A percentile compares a stretch with the other conserved stretches of the same genome.
Conservation (phyloP, 2,329 filamentous ascomycete genomes). For the Bipolaris zeicola region DNA sequence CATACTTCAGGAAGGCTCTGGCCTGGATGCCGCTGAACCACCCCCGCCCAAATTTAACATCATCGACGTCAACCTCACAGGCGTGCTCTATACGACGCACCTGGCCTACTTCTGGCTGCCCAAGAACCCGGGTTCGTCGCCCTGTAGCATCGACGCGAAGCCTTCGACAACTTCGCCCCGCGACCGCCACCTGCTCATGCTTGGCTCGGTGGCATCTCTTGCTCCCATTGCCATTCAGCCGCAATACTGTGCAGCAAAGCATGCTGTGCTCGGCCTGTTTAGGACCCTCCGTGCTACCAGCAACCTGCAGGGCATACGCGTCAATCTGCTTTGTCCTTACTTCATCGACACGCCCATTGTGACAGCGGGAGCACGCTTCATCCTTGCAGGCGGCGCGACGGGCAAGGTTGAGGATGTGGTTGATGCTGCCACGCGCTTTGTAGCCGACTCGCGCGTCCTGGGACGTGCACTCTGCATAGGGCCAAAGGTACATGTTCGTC, state of each 20-base stretch:
- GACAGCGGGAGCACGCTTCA: constrained; percentile 51
- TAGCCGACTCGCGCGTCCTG: constrained; percentile 62
- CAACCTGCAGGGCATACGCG: constrained; percentile 59
- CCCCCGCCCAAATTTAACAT: constrained; percentile 59
- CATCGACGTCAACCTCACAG: constrained; percentile 67
- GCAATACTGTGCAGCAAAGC: constrained; percentile 68
- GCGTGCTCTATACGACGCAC: constrained; percentile 68
- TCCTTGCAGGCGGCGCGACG: constrained; percentile 63
- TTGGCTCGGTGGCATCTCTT: constrained; percentile 66
- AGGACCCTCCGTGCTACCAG: constrained; percentile 61
- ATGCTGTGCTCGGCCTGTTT: constrained; percentile 69
- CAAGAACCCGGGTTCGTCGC: constrained; percentile 54
- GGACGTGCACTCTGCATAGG: constrained; percentile 65
- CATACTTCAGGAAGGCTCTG: constrained; percentile 56
- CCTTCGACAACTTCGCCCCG: constrained; percentile 37
- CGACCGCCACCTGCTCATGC: constrained; percentile 66
- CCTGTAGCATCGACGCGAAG: constrained; percentile 38
- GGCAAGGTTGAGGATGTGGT: constrained; percentile 65
- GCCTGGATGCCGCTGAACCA: constrained; percentile 54
- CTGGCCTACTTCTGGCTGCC: constrained; percentile 66
- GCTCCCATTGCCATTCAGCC: constrained; percentile 49
- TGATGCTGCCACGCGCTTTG: constrained; percentile 66
- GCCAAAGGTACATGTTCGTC: constrained; percentile 58
- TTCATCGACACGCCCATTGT: constrained; percentile 69
- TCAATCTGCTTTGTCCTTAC: constrained; percentile 72